Percentiles rank a stretch among this genome's conserved stretches.
Evolutionary conservation across 2,329 filamentous ascomycete genomes (phyloP).

Genomic region (Trichophyton mentagrophytes): DNA sequence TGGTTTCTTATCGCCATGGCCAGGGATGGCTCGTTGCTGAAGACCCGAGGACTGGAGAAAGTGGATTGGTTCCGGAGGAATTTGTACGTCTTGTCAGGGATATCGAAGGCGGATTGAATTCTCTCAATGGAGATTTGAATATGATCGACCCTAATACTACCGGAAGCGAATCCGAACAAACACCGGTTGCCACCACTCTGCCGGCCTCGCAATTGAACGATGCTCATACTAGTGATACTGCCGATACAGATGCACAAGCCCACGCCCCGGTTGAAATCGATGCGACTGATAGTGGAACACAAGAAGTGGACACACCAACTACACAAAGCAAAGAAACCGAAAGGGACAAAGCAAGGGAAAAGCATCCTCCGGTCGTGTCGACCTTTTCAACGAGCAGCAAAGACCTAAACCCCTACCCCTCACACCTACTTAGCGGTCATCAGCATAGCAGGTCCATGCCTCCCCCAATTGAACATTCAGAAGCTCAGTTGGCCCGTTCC

Average conservation of each 20-base stretch:
- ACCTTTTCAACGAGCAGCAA: slow-evolving; percentile 41
- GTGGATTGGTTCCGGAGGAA: slow-evolving; percentile 87
- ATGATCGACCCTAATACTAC: slow-evolving; percentile 13
- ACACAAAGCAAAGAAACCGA: slow-evolving; percentile 1
- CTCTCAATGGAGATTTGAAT: slow-evolving; percentile 46
- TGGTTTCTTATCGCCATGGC: slow-evolving; percentile 89
- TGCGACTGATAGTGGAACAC: not conserved
- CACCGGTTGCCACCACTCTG: slow-evolving; percentile 20
- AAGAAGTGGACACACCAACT: not conserved
- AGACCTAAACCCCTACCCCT: slow-evolving; percentile 37
- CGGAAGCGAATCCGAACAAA: slow-evolving; percentile 18
- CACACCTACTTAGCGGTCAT: slow-evolving; percentile 26
- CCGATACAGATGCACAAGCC: not conserved
- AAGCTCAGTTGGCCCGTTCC: slow-evolving; percentile 12
- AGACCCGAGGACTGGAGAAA: slow-evolving; percentile 86
- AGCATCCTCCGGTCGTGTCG: slow-evolving; percentile 36
- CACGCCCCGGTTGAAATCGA: not conserved
- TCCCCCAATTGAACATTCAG: slow-evolving; percentile 18
- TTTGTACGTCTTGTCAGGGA: slow-evolving; percentile 87
- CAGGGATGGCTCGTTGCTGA: slow-evolving; percentile 96
- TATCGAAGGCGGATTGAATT: slow-evolving; percentile 79
- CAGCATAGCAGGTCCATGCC: slow-evolving; percentile 17
- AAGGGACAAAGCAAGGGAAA: slow-evolving; percentile 16
- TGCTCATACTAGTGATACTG: not conserved
- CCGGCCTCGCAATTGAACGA: not conserved